Base-by-base conservation (phyloP, 108 stramenopile species). In the Schizochytrium sp. region DNA sequence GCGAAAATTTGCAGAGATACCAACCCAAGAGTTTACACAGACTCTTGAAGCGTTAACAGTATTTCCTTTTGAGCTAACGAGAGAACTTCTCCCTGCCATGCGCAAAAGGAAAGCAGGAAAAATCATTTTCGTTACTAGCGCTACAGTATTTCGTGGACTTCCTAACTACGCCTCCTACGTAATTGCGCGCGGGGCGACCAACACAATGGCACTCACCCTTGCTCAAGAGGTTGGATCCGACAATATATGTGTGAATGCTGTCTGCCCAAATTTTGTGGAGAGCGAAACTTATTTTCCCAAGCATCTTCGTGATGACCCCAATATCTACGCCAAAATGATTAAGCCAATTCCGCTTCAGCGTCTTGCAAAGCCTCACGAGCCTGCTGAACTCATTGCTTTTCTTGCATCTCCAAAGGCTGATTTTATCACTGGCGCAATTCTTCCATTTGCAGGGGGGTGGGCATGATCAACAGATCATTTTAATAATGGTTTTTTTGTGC, bases 161-260 rank as follows among this genome's bases (percentile, higher is more conserved):
- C 64, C 64, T 44, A 69, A 69, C 64, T 69, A 69, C 64, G 64
- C 64, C 12, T 69, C 64, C 42, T 69, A 69, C 28, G 64, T 38
- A 38, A 69, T 69, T 15, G 64, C 12, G 42, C 64, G 64, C 2
- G 64, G 64, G 42, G 64, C 64, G 2, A 69, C 64, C 64, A 69
- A 69, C 15, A 44, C 64, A 12, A 69, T 69, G 64, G 64, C 64
- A 8, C 64, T 69, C 28, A 69, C 64, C 28, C 64, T 69, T 7
- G 64, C 64, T 7, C 12, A 69, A 44, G 64, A 69, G 28, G 64
- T 69, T 15, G 64, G 64, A 1, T 44, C 64, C 28, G 64, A 69
- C 64, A 69, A 69, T 15, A 69, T 69, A 44, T 69, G 64, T 44
- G 64, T 69, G 42, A 69, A 69, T 44, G 64, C 64, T 38, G 64